Evolutionary conservation across 257 asterid species (phyloP).

Genomic region (Paraleonurus japonicus): DNA sequence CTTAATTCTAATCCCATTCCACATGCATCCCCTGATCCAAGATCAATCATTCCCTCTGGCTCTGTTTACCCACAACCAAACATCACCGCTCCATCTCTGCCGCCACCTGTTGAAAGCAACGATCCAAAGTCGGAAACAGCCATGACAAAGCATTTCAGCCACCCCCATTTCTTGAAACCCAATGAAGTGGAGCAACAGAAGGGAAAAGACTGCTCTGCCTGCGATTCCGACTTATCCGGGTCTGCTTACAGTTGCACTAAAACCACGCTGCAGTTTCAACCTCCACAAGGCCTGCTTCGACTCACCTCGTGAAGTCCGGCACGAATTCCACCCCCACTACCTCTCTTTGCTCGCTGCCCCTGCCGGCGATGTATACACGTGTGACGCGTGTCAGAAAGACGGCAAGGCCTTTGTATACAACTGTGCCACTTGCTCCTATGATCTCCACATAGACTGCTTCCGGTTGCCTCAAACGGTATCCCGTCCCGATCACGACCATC

Average conservation of each 20-base stretch:
- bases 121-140: slow-evolving; percentile 20
- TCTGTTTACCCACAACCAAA: background rate
- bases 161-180: slow-evolving; percentile 38
- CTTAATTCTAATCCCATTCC: slow-evolving; percentile 6
- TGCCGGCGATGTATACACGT: slow-evolving; percentile 37
- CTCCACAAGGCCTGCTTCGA: slow-evolving; percentile 60
- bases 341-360: slow-evolving; percentile 39
- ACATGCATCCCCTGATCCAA: background rate
- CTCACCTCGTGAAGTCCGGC: slow-evolving; percentile 40
- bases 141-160: slow-evolving; percentile 52
- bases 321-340: slow-evolving; percentile 49
- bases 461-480: slow-evolving; percentile 33
- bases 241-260: slow-evolving; percentile 41
- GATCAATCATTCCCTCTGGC: slow-evolving; percentile 6
- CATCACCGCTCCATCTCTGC: background rate
- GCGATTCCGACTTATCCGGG: slow-evolving; percentile 38
- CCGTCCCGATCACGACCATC: slow-evolving; percentile 44
- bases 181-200: slow-evolving; percentile 21
- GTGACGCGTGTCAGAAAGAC: slow-evolving; percentile 50
- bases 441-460: slow-evolving; percentile 32
- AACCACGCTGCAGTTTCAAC: slow-evolving; percentile 47
- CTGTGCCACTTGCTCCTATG: slow-evolving; percentile 42
- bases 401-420: slow-evolving; percentile 48
- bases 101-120: background rate
- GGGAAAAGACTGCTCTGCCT: slow-evolving; percentile 42